These are phyloP conservation scores for Emmonsiellopsis sp. DNA, from an alignment of 2,329 filamentous ascomycete species.

Conservation along the genomic window DNA sequence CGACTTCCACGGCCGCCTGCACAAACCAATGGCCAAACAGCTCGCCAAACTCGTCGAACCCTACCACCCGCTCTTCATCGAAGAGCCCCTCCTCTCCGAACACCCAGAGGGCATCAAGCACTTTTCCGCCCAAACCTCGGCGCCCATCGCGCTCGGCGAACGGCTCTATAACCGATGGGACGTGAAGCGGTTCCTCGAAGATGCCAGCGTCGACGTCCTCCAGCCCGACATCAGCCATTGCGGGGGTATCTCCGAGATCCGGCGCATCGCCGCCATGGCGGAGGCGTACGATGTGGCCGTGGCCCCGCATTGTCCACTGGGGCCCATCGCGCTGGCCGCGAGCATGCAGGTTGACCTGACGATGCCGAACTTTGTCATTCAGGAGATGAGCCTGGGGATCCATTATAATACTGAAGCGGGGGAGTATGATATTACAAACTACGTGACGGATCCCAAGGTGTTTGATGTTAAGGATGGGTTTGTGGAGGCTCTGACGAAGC, in stretches of 20 bases:
- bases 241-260: constrained; percentile 63
- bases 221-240: constrained; percentile 65
- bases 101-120: constrained; percentile 57
- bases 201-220: constrained; percentile 58
- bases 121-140: constrained; percentile 46
- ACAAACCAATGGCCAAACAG: constrained; percentile 75
- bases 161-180: constrained; percentile 65
- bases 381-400: constrained; percentile 71
- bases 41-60: constrained; percentile 58
- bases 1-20: constrained; percentile 68
- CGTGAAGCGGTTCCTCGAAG: constrained; percentile 60
- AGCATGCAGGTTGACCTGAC: constrained; percentile 56
- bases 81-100: constrained; percentile 63
- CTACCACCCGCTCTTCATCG: constrained; percentile 63
- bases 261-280: constrained; percentile 59
- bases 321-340: constrained; percentile 63
- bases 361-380: constrained; percentile 59
- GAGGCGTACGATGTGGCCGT: constrained; percentile 66
- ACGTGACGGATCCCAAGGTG: constrained; percentile 23
- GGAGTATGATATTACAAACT: constrained; percentile 55
- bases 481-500: constrained; percentile 27
- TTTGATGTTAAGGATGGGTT: constrained; percentile 38
- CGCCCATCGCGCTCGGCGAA: constrained; percentile 64
- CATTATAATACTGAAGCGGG: constrained; percentile 62
- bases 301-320: constrained; percentile 64